Base-by-base conservation (phyloP, 805 yeast species). In the Metschnikowia matae region DNA sequence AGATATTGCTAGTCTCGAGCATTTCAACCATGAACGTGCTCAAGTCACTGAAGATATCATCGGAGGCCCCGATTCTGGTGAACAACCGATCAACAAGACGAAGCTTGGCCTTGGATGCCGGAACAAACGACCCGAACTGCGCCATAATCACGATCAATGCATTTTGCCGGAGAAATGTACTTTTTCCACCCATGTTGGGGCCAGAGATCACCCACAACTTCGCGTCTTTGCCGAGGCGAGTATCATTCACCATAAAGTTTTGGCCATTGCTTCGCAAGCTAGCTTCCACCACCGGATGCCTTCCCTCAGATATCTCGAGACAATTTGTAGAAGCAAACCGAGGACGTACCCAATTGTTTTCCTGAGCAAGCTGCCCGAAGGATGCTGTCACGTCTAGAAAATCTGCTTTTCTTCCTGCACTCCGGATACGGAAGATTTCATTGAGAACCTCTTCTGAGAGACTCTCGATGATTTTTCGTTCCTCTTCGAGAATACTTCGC, bases 211-310 rank as follows among this genome's bases (percentile, higher is more conserved):
- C 65, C 63, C 55, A 64, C 31, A 51, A 42, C 46, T 14, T 54
- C 29, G 35, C 48, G 55, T 60, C 41, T 5, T 50, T 23, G 1
- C 69, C 65, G 3, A 74, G 46, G 1, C 34, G 21, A 1, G 74
- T 65, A 46, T 72, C 73, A 75, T 53, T 82, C 36, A 56, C 76
- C 61, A 62, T 73, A 52, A 85, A 85, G 49, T 73, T 69, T 14
- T 62, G 67, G 1, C 84, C 80, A 21, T 69, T 68, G 15, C 43
- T 48, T 31, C 49, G 51, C 46, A 59, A 51, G 21, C 55, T 46
- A 1, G 69, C 63, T 61, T 92, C 97, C 2, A 92, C 98, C 14
- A 89, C 90, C 13, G 88, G 62, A 65, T 94, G 98, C 31, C 97
- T 73, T 0, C 98, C 98, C 0, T 74, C 78, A 6, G 35, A 34